Base-by-base conservation (phyloP, 371 early-diverging fungal species). In the Lichtheimia corymbifera region DNA sequence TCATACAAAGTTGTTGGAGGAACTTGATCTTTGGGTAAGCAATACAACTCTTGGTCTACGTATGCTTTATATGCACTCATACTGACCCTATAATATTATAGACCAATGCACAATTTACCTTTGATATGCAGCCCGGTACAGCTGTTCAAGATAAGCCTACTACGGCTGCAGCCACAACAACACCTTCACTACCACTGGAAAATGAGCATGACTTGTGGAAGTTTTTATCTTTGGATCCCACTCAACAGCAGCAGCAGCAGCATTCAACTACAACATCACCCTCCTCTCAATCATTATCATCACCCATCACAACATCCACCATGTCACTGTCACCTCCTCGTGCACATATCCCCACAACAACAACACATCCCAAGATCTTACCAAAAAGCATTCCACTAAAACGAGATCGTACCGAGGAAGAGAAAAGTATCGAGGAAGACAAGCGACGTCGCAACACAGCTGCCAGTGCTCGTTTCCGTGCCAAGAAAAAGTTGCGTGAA, bases 371-470 rank as follows among this genome's bases (percentile, higher is more conserved):
- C 35, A 35, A 9, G 35, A 35, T 35, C 11, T 9, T 35, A 11
- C 35, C 35, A 4, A 35, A 35, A 11, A 35, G 35, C 9, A 11
- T 35, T 9, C 35, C 35, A 35, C 35, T 11, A 11, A 35, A 35
- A 35, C 35, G 35, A 9, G 35, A 35, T 35, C n/a, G 40, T 40
- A n/a, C 59, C 13, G 25, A 58, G 35, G 57, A 56, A 13, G 41
- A 41, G 5, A 41, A 54, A 12, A 41, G 20, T 2, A 18, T 54
- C 20, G 56, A 65, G 5, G 66, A 61, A 53, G 95, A 93, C 70
- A 94, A 94, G 72, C 85, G 96, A 42, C 78, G 87, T 22, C 80
- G 95, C 14, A 96, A 96, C 82, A 96, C 95, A 0, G 93, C 89
- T 1, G 96, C 96, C 0, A 91, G 92, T 1, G 95, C 95, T 1